Percentiles rank a stretch among this genome's conserved stretches.
Conservation (phyloP, 805 yeast species). For the Diddensiella santjacobensis region DNA sequence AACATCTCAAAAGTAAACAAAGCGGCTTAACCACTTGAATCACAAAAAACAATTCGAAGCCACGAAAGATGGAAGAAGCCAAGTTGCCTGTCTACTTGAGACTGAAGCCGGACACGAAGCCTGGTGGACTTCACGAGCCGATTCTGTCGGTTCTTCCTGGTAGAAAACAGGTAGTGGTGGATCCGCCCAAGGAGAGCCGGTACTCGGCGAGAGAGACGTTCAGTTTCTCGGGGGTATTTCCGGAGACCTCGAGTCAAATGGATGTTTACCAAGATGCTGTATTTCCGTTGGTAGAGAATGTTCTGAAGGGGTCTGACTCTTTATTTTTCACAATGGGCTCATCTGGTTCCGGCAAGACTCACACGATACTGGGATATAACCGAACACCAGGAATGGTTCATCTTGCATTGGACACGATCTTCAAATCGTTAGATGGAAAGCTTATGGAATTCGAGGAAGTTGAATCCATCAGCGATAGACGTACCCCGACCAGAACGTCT, state of each 20-base stretch:
- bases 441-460: conserved; percentile 23
- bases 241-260: conserved; percentile 32
- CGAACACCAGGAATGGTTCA: conserved; percentile 37
- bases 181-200: conserved; percentile 27
- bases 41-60: background rate
- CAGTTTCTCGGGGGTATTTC: conserved; percentile 35
- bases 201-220: conserved; percentile 25
- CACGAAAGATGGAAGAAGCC: conserved; percentile 3
- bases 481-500: conserved; percentile 15
- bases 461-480: conserved; percentile 20
- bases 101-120: conserved; percentile 34
- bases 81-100: conserved; percentile 38
- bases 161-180: conserved; percentile 22
- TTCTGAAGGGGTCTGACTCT: conserved; percentile 37
- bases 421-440: conserved; percentile 30
- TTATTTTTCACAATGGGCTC: conserved; percentile 50
- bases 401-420: conserved; percentile 34
- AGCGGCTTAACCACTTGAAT: background rate
- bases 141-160: conserved; percentile 25
- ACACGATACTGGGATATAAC: conserved; percentile 29
- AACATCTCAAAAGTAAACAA: background rate
- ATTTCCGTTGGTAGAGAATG: conserved; percentile 32
- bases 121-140: conserved; percentile 21
- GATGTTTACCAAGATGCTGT: conserved; percentile 38
- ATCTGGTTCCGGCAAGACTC: conserved; percentile 48